Evolutionary conservation across 2,329 filamentous ascomycete species (phyloP).

Genomic region (Sporothrix globosa): DNA sequence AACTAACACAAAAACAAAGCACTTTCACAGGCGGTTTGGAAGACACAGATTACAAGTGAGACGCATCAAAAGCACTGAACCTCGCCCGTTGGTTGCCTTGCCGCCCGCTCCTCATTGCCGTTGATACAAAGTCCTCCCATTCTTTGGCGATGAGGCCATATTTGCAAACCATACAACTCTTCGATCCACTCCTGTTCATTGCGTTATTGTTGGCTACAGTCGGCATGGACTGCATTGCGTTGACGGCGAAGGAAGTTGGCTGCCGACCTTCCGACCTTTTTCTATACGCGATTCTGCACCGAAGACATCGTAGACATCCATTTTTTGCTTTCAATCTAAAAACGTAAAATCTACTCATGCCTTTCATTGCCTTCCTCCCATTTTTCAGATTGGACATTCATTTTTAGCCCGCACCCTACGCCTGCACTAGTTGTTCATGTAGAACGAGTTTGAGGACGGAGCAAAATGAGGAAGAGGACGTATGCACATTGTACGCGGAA

Average conservation of each 20-base stretch:
- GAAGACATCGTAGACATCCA: neutral
- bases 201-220: neutral
- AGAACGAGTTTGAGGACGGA: neutral
- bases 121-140: neutral
- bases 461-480: neutral
- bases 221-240: neutral
- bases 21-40: neutral
- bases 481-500: neutral
- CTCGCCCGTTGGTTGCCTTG: constrained; percentile 16
- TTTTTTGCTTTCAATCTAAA: neutral
- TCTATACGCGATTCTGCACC: constrained; percentile 11
- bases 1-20: neutral
- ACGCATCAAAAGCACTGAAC: constrained; percentile 9
- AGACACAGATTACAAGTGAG: neutral
- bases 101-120: neutral
- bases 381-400: neutral
- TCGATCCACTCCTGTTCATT: neutral
- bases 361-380: neutral
- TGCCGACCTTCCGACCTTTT: neutral
- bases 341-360: neutral
- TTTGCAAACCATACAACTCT: neutral
- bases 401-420: constrained; percentile 5
- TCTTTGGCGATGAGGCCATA: neutral
- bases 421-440: neutral
- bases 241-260: neutral